Percentiles rank a stretch among this genome's conserved stretches.
Conservation (phyloP, 345 rosid species). For the Laguncularia racemosa region DNA sequence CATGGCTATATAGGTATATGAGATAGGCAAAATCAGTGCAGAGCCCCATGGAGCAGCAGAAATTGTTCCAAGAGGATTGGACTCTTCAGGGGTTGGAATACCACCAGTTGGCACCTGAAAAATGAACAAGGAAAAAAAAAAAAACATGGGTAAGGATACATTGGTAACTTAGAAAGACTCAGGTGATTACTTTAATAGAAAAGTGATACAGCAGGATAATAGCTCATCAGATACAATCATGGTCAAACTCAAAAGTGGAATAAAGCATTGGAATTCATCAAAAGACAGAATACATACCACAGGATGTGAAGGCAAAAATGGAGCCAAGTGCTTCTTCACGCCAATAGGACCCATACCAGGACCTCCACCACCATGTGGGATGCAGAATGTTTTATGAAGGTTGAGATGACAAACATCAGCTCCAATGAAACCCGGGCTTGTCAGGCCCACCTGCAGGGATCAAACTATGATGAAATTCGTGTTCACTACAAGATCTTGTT, state of each 20-base stretch:
- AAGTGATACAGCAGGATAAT: no score
- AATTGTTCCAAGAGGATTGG: constrained; percentile 78
- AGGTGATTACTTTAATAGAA: no score
- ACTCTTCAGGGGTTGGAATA: constrained; percentile 65
- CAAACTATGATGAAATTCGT: not conserved
- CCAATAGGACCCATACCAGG: constrained; percentile 99
- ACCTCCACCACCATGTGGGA: constrained; percentile 99
- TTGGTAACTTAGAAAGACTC: not conserved
- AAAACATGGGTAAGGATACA: not conserved
- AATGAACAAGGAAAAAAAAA: constrained; percentile 6
- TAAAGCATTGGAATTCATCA: not conserved
- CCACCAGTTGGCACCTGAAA: constrained; percentile 74
- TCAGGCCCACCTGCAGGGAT: constrained; percentile 72
- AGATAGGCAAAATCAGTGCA: constrained; percentile 93
- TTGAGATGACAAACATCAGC: constrained; percentile 99
- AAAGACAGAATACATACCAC: constrained; percentile 48
- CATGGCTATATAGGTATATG: constrained; percentile 93
- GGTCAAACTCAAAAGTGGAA: not conserved
- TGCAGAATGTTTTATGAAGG: constrained; percentile 98
- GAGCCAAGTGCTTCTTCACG: constrained; percentile 95
- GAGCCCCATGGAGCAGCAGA: constrained; percentile 99
- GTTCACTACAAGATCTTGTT: no score
- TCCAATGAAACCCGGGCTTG: constrained; percentile 97
- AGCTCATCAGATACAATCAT: no score
- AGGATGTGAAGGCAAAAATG: constrained; percentile 94